Base-by-base conservation (phyloP, 129 eudicot genomes). In the Artemisia argyi region DNA sequence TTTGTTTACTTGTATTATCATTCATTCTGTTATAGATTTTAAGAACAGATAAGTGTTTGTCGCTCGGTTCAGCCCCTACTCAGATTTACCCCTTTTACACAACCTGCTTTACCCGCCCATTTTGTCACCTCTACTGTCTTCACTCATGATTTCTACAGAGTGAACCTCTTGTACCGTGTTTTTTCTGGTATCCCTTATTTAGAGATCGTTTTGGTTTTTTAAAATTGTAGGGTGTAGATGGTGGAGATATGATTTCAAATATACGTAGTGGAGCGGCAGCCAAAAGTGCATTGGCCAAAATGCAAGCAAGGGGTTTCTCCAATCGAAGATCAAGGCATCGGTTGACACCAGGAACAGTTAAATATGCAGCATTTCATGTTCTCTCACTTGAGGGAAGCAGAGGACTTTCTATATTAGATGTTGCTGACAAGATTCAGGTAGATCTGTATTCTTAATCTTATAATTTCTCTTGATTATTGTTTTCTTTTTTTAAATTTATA, bases 301-400 rank as follows among this genome's bases (percentile, higher is more conserved):
- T 93, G 98, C 90, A 81, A 72, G 92, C 87, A 49, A 81, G 97
- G 83, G 98, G 97, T 71, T 85, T 83, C 61, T 85, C 97, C 63
- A 89, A 87, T 82, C 84, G 98, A 32, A 84, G 79, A 77, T 90
- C 98, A 19, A 85, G 92, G 81, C 98, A 93, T 80, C 89, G 97
- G 18, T 71, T 93, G 92, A 93, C 96, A 28, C 98, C 98, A 1
- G 98, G 96, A 64, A 93, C 98, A 3, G 98, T 93, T 44, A 93
- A 93, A 79, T 93, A 77, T 72, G 98, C 98, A n/a, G 98, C 96
- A 48, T 92, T 87, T 82, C 90, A 92, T 74, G 89, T 92, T 79
- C 90, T 92, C 66, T 87, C 98, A 39, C 85, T 92, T 26, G 98
- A 92, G 72, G 98, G 98, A 28, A 82, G 96, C 82, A 71, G 68